phyloP scores from a whole-genome alignment of 495 filamentous ascomycete species.

The Trichoderma parareesei region DNA sequence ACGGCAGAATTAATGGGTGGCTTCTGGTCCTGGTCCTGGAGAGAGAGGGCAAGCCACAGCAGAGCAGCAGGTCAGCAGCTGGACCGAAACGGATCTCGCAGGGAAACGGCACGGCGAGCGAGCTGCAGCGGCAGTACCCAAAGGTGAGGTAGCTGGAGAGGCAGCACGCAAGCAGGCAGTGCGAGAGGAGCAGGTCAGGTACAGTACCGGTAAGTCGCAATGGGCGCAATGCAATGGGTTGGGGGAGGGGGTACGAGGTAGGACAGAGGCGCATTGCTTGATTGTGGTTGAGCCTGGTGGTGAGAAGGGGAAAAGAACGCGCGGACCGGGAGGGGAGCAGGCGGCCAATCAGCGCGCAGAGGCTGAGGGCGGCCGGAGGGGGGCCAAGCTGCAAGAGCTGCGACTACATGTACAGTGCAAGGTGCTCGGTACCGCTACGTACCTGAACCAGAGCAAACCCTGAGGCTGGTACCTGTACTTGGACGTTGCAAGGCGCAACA shows the following conservation, averaged over 20 bases:
- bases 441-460: no score
- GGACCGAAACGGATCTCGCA: constrained; percentile 5
- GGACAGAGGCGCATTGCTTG: neutral
- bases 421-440: no score
- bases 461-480: no score
- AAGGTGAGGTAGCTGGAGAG: neutral
- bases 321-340: constrained; percentile 7
- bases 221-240: neutral
- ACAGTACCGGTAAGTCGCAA: constrained; percentile 4
- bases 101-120: neutral
- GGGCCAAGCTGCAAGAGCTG: neutral
- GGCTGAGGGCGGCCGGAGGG: neutral
- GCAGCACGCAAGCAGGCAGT: neutral
- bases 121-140: neutral
- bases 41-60: constrained; percentile 6
- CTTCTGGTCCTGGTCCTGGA: neutral
- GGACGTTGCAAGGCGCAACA: no score
- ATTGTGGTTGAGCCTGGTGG: neutral
- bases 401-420: neutral
- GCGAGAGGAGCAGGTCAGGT: no score
- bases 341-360: constrained; percentile 7
- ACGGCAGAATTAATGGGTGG: constrained; percentile 10
- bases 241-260: constrained; percentile 1
- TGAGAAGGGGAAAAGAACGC: constrained; percentile 6
- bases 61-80: neutral